Conservation (phyloP, 768 basidiomycete species). For the Suillus variegatus region DNA sequence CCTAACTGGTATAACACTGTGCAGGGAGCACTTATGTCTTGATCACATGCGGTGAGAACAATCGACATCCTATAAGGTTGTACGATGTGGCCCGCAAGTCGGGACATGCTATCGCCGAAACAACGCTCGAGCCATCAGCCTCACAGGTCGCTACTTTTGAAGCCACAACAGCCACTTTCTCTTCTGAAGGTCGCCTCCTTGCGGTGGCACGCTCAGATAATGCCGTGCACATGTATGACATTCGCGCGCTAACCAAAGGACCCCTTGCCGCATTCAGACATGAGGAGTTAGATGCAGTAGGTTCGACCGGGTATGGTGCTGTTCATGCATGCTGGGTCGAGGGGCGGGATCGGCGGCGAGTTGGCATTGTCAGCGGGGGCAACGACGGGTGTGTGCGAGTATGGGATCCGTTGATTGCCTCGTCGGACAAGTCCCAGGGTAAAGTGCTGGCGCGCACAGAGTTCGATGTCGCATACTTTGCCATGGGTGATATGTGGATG, state of each 20-base stretch:
- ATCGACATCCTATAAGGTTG: conserved; percentile 43
- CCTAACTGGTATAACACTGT: neutral
- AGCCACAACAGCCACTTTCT: conserved; percentile 53
- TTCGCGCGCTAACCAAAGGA: conserved; percentile 49
- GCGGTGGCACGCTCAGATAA: conserved; percentile 65
- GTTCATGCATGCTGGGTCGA: conserved; percentile 56
- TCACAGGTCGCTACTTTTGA: conserved; percentile 34
- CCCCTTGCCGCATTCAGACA: conserved; percentile 54
- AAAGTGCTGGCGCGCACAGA: conserved; percentile 50
- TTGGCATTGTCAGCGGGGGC: conserved; percentile 62
- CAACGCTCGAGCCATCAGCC: conserved; percentile 31
- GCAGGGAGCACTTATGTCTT: conserved; percentile 28
- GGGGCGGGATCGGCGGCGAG: conserved; percentile 32
- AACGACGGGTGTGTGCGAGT: conserved; percentile 71
- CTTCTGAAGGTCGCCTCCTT: conserved; percentile 61
- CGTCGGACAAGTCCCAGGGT: conserved; percentile 43
- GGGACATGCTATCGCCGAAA: conserved; percentile 27
- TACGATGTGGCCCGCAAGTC: conserved; percentile 49
- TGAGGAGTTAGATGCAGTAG: conserved; percentile 32
- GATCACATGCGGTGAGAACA: conserved; percentile 28
- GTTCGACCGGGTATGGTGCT: conserved; percentile 45
- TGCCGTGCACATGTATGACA: conserved; percentile 60
- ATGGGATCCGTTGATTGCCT: conserved; percentile 59
- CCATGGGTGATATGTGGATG: conserved; percentile 53
- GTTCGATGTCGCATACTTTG: conserved; percentile 60